Conservation (phyloP, 495 filamentous ascomycete species). For the Glutinoglossum americanum region DNA sequence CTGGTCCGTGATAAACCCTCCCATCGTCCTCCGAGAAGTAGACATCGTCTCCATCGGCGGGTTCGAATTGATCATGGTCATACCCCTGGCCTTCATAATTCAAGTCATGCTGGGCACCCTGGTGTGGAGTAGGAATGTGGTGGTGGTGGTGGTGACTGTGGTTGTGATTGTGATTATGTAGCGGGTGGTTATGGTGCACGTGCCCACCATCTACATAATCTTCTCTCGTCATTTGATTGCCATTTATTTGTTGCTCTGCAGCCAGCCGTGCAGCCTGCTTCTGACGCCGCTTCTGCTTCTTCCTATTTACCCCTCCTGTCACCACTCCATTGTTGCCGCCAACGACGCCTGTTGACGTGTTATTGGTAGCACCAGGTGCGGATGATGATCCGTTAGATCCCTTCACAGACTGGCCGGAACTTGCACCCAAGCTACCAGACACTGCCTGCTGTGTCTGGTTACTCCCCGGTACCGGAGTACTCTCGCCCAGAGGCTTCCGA, state of each 20-base stretch:
- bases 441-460: background rate
- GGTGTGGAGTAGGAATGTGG: background rate
- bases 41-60: constrained; percentile 19
- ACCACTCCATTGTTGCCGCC: background rate
- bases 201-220: constrained; percentile 6
- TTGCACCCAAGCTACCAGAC: background rate
- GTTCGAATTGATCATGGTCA: constrained; percentile 15
- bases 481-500: constrained; percentile 21
- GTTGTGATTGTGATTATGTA: background rate
- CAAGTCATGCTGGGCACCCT: background rate
- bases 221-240: constrained; percentile 3
- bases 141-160: background rate
- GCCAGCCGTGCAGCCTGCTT: constrained; percentile 24
- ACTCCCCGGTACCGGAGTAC: background rate
- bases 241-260: constrained; percentile 22
- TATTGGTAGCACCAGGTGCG: background rate
- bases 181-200: constrained; percentile 1
- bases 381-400: background rate
- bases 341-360: background rate
- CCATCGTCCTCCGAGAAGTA: constrained; percentile 22
- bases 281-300: constrained; percentile 57
- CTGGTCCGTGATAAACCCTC: constrained; percentile 7
- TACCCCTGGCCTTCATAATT: constrained; percentile 6
- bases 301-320: constrained; percentile 43
- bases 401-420: background rate